Percentiles rank a stretch among this genome's conserved stretches.
These are phyloP conservation scores for Sporobolomyces roseus DNA, from an alignment of 768 basidiomycete species.

Conservation along the genomic window DNA sequence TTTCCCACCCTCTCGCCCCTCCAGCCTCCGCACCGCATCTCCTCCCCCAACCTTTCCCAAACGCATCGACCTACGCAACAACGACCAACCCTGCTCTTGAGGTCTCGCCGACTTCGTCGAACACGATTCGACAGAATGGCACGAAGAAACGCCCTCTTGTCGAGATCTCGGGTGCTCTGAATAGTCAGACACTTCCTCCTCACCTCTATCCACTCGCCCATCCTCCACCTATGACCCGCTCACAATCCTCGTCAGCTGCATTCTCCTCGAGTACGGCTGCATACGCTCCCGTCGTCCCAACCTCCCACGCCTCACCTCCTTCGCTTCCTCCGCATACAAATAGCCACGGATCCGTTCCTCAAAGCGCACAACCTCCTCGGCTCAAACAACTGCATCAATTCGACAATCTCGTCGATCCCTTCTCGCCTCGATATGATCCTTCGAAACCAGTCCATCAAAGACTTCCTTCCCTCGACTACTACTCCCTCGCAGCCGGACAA, in stretches of 20 bases:
- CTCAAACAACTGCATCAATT: background rate
- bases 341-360: background rate
- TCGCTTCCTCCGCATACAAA: background rate
- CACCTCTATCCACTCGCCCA: background rate
- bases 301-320: background rate
- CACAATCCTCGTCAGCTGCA: conserved; percentile 5
- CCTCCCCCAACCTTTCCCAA: background rate
- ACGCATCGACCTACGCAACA: background rate
- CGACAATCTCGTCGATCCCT: conserved; percentile 12
- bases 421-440: conserved; percentile 30
- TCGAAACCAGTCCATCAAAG: background rate
- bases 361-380: background rate
- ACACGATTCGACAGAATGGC: background rate
- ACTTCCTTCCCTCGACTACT: conserved; percentile 20
- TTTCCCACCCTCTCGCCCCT: background rate
- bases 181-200: background rate
- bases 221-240: conserved; percentile 1
- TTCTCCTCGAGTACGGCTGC: conserved; percentile 8
- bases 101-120: conserved; percentile 5
- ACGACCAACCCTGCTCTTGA: background rate
- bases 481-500: conserved; percentile 32
- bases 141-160: conserved; percentile 7
- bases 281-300: background rate
- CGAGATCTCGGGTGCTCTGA: conserved; percentile 1
- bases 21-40: background rate